phyloP scores from a whole-genome alignment of 2,329 filamentous ascomycete species.

The Botrytis porri region DNA sequence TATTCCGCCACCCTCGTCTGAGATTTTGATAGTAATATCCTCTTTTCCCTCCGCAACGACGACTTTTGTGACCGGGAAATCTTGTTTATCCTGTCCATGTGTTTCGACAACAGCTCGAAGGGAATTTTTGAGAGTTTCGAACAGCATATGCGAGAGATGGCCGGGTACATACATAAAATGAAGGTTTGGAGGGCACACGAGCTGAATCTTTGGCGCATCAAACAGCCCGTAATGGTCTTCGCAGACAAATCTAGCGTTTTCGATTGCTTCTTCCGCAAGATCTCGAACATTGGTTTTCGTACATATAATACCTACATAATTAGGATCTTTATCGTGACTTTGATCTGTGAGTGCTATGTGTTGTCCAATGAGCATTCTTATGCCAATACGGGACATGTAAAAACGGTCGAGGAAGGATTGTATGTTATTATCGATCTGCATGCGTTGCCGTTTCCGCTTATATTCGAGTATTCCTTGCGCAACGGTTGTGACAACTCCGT shows the following conservation, averaged over 20 bases:
- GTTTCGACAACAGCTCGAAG: constrained; percentile 93
- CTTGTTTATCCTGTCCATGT: constrained; percentile 91
- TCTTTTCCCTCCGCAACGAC: constrained; percentile 97
- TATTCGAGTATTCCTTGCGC: constrained; percentile 97
- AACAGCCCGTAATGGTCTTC: constrained; percentile 98
- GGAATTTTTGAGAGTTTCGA: constrained; percentile 98
- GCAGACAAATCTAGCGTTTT: constrained; percentile 98
- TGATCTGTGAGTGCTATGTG: constrained; percentile 97
- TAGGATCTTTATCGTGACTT: constrained; percentile 80
- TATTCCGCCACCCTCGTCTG: constrained; percentile 94
- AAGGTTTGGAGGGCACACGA: constrained; percentile 89
- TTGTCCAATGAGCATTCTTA: constrained; percentile 98
- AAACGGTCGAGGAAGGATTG: constrained; percentile 97
- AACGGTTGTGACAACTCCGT: constrained; percentile 96
- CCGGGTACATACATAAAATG: constrained; percentile 99
- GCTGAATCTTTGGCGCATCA: constrained; percentile 92
- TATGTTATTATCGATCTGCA: constrained; percentile 97
- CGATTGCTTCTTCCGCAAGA: constrained; percentile 93
- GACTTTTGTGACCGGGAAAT: constrained; percentile 94
- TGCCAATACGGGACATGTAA: constrained; percentile 99
- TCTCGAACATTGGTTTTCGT: constrained; percentile 97
- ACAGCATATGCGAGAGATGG: constrained; percentile 99
- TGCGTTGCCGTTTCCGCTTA: constrained; percentile 91
- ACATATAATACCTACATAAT: constrained; percentile 98
- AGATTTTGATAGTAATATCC: constrained; percentile 98